Percentiles rank a stretch among this genome's conserved stretches.
These are phyloP conservation scores for Calycina herbarum DNA, from an alignment of 2,329 filamentous ascomycete species.

Conservation along the genomic window DNA sequence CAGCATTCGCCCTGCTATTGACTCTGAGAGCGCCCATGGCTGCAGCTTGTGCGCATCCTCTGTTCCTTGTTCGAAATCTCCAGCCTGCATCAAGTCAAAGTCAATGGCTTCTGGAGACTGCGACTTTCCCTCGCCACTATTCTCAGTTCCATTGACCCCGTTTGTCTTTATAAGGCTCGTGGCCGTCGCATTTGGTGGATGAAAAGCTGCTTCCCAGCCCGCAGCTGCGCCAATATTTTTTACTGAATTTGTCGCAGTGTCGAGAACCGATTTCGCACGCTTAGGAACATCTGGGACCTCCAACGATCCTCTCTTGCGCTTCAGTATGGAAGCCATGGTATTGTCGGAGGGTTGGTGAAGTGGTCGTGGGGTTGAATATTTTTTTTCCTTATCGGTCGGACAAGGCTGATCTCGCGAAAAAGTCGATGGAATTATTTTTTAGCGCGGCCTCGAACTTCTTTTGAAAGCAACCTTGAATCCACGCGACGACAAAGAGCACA, in stretches of 20 bases:
- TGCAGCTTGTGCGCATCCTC: neutral
- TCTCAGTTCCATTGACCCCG: slow-evolving; percentile 18
- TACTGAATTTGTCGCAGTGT: slow-evolving; percentile 17
- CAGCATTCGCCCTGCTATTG: slow-evolving; percentile 65
- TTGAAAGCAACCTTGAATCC: slow-evolving; percentile 9
- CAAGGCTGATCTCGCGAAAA: slow-evolving; percentile 19
- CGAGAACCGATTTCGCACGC: slow-evolving; percentile 32
- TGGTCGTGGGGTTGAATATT: slow-evolving; percentile 18
- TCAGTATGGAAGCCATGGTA: slow-evolving; percentile 38
- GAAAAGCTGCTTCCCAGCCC: slow-evolving; percentile 35
- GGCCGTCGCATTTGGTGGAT: slow-evolving; percentile 19
- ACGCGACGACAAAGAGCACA: slow-evolving; percentile 18
- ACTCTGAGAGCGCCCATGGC: slow-evolving; percentile 60
- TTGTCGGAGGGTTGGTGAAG: slow-evolving; percentile 35
- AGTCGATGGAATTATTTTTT: slow-evolving; percentile 16
- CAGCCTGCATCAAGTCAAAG: slow-evolving; percentile 22
- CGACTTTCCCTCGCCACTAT: slow-evolving; percentile 14
- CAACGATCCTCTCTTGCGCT: slow-evolving; percentile 39
- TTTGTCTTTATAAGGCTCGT: neutral
- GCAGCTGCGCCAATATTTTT: slow-evolving; percentile 19
- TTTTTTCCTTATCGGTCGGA: slow-evolving; percentile 24
- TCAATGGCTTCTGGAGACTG: slow-evolving; percentile 26
- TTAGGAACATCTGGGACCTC: slow-evolving; percentile 35
- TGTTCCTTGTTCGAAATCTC: slow-evolving; percentile 9
- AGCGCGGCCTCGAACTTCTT: slow-evolving; percentile 15